Percentiles rank a stretch among this genome's conserved stretches.
Conservation (phyloP, 208 protist species). For the Porcisia hertigi region DNA sequence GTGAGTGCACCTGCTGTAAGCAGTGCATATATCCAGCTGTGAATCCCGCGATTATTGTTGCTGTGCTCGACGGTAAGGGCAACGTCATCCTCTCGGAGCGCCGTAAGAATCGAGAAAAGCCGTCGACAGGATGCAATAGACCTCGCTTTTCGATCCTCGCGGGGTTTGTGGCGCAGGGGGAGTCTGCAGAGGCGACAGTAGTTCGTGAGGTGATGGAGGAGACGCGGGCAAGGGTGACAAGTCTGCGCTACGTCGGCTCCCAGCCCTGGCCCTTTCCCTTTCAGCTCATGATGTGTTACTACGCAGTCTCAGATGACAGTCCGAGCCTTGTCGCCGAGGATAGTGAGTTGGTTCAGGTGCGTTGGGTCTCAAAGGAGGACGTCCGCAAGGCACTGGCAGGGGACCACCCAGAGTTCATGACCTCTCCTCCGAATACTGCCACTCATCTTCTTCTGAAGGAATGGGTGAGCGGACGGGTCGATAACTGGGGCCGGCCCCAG, state of each 20-base stretch:
- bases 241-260: constrained; percentile 53
- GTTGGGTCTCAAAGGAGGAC: constrained; percentile 50
- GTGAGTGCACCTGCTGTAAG: constrained; percentile 33
- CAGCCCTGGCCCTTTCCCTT: constrained; percentile 54
- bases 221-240: constrained; percentile 38
- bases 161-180: constrained; percentile 50
- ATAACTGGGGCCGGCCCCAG: constrained; percentile 15
- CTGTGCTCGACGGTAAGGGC: constrained; percentile 52
- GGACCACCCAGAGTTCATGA: constrained; percentile 28
- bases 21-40: constrained; percentile 32
- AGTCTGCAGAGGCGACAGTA: constrained; percentile 61
- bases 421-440: constrained; percentile 29
- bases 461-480: constrained; percentile 41
- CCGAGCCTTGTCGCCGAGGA: constrained; percentile 25
- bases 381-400: constrained; percentile 37
- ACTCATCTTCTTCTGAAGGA: constrained; percentile 31
- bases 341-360: constrained; percentile 40
- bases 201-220: constrained; percentile 61
- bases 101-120: not conserved
- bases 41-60: constrained; percentile 51
- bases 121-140: constrained; percentile 8
- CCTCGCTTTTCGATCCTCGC: constrained; percentile 35
- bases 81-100: constrained; percentile 49
- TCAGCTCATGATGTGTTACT: constrained; percentile 59
- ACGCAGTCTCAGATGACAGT: constrained; percentile 48